Evolutionary conservation across 768 basidiomycete genomes (phyloP).

Genomic region (Termitomyces eurrhizus): DNA sequence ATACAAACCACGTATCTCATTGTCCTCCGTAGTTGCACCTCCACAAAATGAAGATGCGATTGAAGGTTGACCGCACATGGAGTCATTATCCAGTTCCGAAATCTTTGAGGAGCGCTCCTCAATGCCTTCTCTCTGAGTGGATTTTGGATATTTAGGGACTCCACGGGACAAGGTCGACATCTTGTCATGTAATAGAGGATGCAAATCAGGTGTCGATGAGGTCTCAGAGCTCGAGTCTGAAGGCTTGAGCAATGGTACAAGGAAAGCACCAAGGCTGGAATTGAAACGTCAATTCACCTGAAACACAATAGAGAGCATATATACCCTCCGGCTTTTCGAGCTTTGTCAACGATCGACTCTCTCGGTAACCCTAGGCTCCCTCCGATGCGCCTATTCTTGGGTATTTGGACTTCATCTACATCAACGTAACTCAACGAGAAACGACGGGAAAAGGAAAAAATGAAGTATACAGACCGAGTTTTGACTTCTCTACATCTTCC

Average conservation of each 20-base stretch:
- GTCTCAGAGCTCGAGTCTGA: slow-evolving; percentile 11
- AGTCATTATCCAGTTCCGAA: slow-evolving; percentile 24
- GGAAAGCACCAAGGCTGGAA: slow-evolving; percentile 35
- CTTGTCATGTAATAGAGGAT: slow-evolving; percentile 4
- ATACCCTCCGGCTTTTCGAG: slow-evolving; percentile 13
- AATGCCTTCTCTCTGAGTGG: background rate
- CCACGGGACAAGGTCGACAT: background rate
- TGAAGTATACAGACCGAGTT: slow-evolving; percentile 41
- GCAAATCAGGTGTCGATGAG: slow-evolving; percentile 22
- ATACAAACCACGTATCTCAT: slow-evolving; percentile 7
- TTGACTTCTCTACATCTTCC: slow-evolving; percentile 36
- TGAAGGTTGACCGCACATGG: slow-evolving; percentile 15
- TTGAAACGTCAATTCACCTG: background rate
- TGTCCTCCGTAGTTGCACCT: background rate
- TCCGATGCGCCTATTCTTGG: slow-evolving; percentile 47
- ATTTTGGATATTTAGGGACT: background rate
- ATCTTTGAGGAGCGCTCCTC: slow-evolving; percentile 4
- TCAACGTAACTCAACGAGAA: background rate
- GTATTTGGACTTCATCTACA: slow-evolving; percentile 50
- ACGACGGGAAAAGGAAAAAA: background rate
- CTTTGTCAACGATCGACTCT: slow-evolving; percentile 10
- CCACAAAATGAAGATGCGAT: background rate
- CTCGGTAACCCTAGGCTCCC: slow-evolving; percentile 21
- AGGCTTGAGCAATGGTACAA: slow-evolving; percentile 26
- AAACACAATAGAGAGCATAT: background rate